Percentiles rank a stretch among this genome's conserved stretches.
Evolutionary conservation across 768 basidiomycete species (phyloP).

Genomic region (Mycena pura): DNA sequence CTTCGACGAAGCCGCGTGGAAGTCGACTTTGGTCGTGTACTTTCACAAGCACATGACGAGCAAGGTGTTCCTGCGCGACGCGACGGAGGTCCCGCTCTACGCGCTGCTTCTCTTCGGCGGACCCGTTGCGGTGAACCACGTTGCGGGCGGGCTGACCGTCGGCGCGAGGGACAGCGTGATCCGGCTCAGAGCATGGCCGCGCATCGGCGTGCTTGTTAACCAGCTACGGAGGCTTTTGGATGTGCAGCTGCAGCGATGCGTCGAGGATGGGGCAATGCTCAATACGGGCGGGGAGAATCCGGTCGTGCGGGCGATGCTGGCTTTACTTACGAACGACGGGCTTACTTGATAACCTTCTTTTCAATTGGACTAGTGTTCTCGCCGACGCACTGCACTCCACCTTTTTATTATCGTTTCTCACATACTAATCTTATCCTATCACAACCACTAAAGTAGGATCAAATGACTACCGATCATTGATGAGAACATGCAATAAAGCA

Average conservation of each 20-base stretch:
- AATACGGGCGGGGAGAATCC: slow-evolving; percentile 51
- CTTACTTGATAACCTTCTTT: slow-evolving; percentile 15
- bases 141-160: slow-evolving; percentile 76
- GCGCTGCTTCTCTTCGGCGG: slow-evolving; percentile 87
- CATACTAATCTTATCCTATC: too few relatives aligned
- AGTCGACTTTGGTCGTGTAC: slow-evolving; percentile 80
- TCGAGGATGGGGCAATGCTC: slow-evolving; percentile 56
- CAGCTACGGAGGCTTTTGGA: slow-evolving; percentile 79
- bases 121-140: slow-evolving; percentile 76
- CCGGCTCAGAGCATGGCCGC: slow-evolving; percentile 82
- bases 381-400: too few relatives aligned
- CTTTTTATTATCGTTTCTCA: too few relatives aligned
- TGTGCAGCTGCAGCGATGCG: slow-evolving; percentile 60
- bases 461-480: too few relatives aligned
- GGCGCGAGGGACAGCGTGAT: slow-evolving; percentile 60
- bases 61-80: slow-evolving; percentile 87
- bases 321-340: slow-evolving; percentile 32
- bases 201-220: slow-evolving; percentile 89
- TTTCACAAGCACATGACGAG: slow-evolving; percentile 84
- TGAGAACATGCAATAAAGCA: too few relatives aligned
- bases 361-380: background rate
- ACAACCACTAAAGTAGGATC: too few relatives aligned
- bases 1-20: slow-evolving; percentile 77
- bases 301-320: slow-evolving; percentile 44
- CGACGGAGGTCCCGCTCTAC: slow-evolving; percentile 93